Evolutionary conservation across 768 basidiomycete species (phyloP).

Genomic region (Trametes cingulata): DNA sequence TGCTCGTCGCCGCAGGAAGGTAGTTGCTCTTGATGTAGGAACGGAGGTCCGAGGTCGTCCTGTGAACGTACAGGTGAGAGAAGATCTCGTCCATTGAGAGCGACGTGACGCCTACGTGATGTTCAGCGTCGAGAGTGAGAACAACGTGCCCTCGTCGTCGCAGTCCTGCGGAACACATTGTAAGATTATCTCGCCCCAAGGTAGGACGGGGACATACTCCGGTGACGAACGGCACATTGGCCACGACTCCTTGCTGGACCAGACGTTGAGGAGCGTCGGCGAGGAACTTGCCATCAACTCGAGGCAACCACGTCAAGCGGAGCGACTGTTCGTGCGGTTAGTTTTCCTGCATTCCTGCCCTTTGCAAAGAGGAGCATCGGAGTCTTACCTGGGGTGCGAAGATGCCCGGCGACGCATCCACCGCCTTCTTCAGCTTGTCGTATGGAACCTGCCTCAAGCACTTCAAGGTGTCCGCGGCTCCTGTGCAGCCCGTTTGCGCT

Average conservation of each 20-base stretch:
- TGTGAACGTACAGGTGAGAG: conserved; percentile 4
- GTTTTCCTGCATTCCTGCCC: background rate
- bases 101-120: conserved; percentile 27
- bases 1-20: conserved; percentile 23
- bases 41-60: conserved; percentile 22
- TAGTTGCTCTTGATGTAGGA: conserved; percentile 24
- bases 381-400: conserved; percentile 36
- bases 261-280: conserved; percentile 41
- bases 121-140: conserved; percentile 31
- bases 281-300: conserved; percentile 50
- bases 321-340: conserved; percentile 43
- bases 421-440: conserved; percentile 30
- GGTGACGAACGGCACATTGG: conserved; percentile 49
- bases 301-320: conserved; percentile 49
- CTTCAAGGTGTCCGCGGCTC: conserved; percentile 37
- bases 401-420: conserved; percentile 37
- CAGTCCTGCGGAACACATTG: conserved; percentile 33
- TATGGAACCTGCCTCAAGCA: conserved; percentile 44
- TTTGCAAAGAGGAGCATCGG: background rate
- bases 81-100: background rate
- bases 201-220: conserved; percentile 27
- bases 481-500: conserved; percentile 37
- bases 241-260: conserved; percentile 46
- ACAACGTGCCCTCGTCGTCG: conserved; percentile 59
- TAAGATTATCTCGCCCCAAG: background rate